These are phyloP conservation scores for Acer negundo DNA, from an alignment of 345 rosid species.

Conservation along the genomic window DNA sequence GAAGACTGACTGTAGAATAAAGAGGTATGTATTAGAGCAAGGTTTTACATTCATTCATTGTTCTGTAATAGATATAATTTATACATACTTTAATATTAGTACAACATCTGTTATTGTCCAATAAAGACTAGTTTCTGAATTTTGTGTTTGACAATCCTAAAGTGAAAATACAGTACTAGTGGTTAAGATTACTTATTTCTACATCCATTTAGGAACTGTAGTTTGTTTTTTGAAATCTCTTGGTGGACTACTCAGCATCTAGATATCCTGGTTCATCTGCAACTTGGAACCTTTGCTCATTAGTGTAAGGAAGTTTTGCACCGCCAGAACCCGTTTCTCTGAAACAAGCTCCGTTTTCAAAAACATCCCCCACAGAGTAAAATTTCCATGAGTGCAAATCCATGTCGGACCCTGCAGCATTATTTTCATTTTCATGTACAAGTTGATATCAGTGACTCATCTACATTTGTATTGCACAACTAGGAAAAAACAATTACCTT, in stretches of 20 bases:
- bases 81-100: neutral
- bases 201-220: neutral
- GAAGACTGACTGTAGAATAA: constrained; percentile 32
- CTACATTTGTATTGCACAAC: constrained; percentile 23
- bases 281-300: constrained; percentile 46
- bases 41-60: neutral
- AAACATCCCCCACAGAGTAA: constrained; percentile 53
- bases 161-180: neutral
- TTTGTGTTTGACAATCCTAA: neutral
- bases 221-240: no score
- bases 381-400: constrained; percentile 67
- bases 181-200: neutral
- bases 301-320: constrained; percentile 49
- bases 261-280: constrained; percentile 38
- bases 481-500: constrained; percentile 31
- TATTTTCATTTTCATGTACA: neutral
- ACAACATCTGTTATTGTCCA: neutral
- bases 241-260: constrained; percentile 24
- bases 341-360: constrained; percentile 68
- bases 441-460: neutral
- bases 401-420: constrained; percentile 57
- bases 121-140: neutral
- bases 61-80: neutral
- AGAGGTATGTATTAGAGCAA: neutral
- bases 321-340: constrained; percentile 40